Evolutionary conservation across 495 filamentous ascomycete species (phyloP).

Genomic region (Emericellopsis terricola): DNA sequence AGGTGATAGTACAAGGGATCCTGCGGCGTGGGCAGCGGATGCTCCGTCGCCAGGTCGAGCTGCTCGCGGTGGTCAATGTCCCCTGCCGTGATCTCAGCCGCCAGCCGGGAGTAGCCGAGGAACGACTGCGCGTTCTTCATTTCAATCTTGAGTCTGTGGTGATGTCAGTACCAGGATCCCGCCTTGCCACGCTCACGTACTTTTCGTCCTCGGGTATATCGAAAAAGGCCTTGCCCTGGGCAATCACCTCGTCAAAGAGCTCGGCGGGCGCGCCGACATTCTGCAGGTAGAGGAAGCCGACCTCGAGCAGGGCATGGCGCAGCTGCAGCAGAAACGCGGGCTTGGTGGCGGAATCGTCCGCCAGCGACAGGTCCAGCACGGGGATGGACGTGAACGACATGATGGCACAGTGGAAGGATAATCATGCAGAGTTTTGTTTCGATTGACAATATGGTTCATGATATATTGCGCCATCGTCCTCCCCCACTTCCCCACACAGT

Average conservation of each 20-base stretch:
- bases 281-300: conserved; percentile 83
- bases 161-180: neutral
- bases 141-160: conserved; percentile 50
- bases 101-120: conserved; percentile 42
- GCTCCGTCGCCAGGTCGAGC: conserved; percentile 71
- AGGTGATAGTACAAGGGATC: conserved; percentile 68
- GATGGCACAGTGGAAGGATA: neutral
- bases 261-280: conserved; percentile 59
- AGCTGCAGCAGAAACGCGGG: conserved; percentile 52
- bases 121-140: conserved; percentile 69
- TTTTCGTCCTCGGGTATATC: conserved; percentile 69
- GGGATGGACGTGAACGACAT: conserved; percentile 65
- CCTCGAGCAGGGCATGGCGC: conserved; percentile 66
- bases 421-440: too few species aligned
- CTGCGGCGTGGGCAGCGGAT: conserved; percentile 39
- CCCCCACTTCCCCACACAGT: too few species aligned
- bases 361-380: conserved; percentile 57
- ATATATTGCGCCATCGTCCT: too few species aligned
- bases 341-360: conserved; percentile 48
- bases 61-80: conserved; percentile 63
- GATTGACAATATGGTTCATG: too few species aligned
- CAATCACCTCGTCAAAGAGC: conserved; percentile 48
- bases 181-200: conserved; percentile 8
- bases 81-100: conserved; percentile 42
- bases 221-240: conserved; percentile 59